Percentiles rank a stretch among this genome's conserved stretches.
Evolutionary conservation across 2,329 filamentous ascomycete genomes (phyloP).

Genomic region (Eutypella sp.): DNA sequence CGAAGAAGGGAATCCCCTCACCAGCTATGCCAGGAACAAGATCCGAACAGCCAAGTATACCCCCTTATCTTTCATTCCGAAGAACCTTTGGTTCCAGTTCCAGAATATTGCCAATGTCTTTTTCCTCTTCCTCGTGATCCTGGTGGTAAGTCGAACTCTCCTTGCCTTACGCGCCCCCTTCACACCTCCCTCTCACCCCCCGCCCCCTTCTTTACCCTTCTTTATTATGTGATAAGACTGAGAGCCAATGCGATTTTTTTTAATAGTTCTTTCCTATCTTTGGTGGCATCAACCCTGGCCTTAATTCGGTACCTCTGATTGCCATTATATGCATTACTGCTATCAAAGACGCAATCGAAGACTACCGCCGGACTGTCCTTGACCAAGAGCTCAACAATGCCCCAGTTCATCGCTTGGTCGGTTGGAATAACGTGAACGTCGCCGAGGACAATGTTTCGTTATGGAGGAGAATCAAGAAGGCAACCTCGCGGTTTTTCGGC

Average conservation of each 20-base stretch:
- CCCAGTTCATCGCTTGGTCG: slow-evolving; percentile 80
- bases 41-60: slow-evolving; percentile 98
- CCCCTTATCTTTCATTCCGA: slow-evolving; percentile 87
- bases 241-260: slow-evolving; percentile 19
- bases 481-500: slow-evolving; percentile 58
- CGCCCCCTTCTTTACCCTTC: too few relatives aligned
- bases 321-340: slow-evolving; percentile 85
- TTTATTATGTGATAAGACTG: slow-evolving; percentile 1
- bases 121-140: slow-evolving; percentile 93
- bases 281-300: slow-evolving; percentile 80
- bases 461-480: slow-evolving; percentile 92
- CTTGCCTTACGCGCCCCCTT: too few relatives aligned
- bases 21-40: slow-evolving; percentile 82
- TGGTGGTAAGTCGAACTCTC: slow-evolving; percentile 66
- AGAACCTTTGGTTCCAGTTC: slow-evolving; percentile 97
- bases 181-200: too few relatives aligned
- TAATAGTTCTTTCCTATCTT: slow-evolving; percentile 98
- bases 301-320: slow-evolving; percentile 88
- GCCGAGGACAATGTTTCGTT: slow-evolving; percentile 76
- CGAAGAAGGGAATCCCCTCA: slow-evolving; percentile 69
- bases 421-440: slow-evolving; percentile 92
- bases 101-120: slow-evolving; percentile 98
- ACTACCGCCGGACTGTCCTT: slow-evolving; percentile 84
- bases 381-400: slow-evolving; percentile 96
- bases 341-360: slow-evolving; percentile 92